Evolutionary conservation across 352 stramenopile genomes (phyloP).

Genomic region (Phytophthora sp.): DNA sequence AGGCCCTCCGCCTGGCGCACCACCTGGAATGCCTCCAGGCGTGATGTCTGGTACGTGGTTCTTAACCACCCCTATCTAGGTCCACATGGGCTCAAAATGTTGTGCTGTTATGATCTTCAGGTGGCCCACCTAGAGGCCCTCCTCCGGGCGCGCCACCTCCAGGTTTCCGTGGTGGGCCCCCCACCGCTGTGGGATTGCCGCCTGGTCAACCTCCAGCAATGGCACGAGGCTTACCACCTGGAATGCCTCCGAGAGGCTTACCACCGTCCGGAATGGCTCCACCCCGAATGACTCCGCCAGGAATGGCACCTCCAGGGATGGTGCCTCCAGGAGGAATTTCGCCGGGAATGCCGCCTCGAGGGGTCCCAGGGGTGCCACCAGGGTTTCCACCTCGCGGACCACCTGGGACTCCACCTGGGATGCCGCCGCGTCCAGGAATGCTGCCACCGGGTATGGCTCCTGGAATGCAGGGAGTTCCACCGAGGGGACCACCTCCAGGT

Average conservation of each 20-base stretch:
- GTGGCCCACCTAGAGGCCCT: conserved; percentile 23
- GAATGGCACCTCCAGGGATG: conserved; percentile 29
- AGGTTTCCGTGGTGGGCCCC: conserved; percentile 20
- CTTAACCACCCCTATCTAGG: too few species aligned
- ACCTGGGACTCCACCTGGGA: conserved; percentile 32
- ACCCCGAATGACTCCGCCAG: conserved; percentile 34
- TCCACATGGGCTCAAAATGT: not conserved
- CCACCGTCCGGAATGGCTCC: conserved; percentile 48
- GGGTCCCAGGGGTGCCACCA: conserved; percentile 21
- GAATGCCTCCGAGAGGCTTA: conserved; percentile 17
- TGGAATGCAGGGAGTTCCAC: conserved; percentile 24
- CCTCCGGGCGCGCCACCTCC: too few species aligned
- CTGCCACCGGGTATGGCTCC: conserved; percentile 29
- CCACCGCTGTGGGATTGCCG: too few species aligned
- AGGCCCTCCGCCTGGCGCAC: conserved; percentile 35
- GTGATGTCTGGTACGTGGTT: conserved; percentile 19
- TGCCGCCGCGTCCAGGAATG: conserved; percentile 24
- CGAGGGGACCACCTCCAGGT: conserved; percentile 20
- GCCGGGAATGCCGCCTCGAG: conserved; percentile 34
- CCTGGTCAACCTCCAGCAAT: not conserved
- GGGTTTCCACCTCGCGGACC: conserved; percentile 26
- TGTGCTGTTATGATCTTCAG: conserved; percentile 4
- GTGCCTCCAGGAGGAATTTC: conserved; percentile 22
- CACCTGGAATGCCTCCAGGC: conserved; percentile 13
- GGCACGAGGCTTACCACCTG: too few species aligned